A percentile compares a stretch with the other conserved stretches of the same genome.
Conservation (phyloP, 768 basidiomycete species). For the Tephrocybe sp. region DNA sequence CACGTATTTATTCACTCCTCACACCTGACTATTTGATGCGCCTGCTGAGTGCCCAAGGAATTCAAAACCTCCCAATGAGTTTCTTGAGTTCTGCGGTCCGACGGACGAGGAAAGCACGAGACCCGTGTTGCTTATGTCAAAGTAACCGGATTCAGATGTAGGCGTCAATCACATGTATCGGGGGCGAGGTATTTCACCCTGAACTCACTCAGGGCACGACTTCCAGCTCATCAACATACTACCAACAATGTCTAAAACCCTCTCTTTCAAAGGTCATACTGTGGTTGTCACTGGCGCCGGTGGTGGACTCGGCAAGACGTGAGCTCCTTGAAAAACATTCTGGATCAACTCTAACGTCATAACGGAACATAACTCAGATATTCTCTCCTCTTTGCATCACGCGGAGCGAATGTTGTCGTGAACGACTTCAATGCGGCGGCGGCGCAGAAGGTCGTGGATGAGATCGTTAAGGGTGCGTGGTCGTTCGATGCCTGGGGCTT, state of each 20-base stretch:
- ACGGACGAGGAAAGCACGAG: neutral
- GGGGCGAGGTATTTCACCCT: slow-evolving; percentile 15
- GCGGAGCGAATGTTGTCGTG: slow-evolving; percentile 92
- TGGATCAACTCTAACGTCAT: neutral
- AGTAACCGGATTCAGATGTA: slow-evolving; percentile 4
- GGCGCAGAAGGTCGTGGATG: slow-evolving; percentile 89
- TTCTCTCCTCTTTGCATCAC: slow-evolving; percentile 86
- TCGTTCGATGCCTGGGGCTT: neutral
- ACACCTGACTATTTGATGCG: neutral
- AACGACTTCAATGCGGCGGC: slow-evolving; percentile 90
- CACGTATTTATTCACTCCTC: slow-evolving; percentile 25
- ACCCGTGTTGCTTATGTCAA: neutral
- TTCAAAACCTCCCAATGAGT: no score
- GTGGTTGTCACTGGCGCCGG: slow-evolving; percentile 96
- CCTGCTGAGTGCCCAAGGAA: no score
- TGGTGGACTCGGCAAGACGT: slow-evolving; percentile 92
- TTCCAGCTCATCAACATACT: neutral
- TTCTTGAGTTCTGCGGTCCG: no score
- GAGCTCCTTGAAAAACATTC: slow-evolving; percentile 22
- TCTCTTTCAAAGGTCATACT: slow-evolving; percentile 87
- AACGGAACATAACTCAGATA: slow-evolving; percentile 52
- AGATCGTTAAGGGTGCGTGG: slow-evolving; percentile 74
- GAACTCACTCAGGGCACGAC: neutral
- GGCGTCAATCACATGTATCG: slow-evolving; percentile 19
- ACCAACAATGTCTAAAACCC: slow-evolving; percentile 37